phyloP scores from a whole-genome alignment of 2,329 filamentous ascomycete genomes.

The Beauveria brongniartii region DNA sequence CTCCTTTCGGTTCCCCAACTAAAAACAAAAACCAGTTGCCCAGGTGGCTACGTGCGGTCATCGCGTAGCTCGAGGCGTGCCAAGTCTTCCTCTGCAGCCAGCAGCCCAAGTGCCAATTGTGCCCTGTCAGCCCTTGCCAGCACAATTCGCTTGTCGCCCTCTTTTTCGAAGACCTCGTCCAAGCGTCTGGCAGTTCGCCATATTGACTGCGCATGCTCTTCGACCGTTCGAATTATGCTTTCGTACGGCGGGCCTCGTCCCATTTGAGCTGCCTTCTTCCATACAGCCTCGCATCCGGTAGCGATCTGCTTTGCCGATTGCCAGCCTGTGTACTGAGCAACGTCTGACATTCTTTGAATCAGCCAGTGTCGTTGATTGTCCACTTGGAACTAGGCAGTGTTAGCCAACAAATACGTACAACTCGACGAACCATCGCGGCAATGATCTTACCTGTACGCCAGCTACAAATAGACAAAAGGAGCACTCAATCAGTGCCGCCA shows the following conservation, averaged over 20 bases:
- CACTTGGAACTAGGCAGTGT: conserved; percentile 53
- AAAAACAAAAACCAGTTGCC: background rate
- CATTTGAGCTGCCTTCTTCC: conserved; percentile 66
- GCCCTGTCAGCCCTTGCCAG: conserved; percentile 55
- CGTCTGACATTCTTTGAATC: conserved; percentile 63
- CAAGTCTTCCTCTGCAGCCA: conserved; percentile 72
- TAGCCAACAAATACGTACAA: conserved; percentile 10
- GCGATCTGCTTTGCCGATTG: conserved; percentile 76
- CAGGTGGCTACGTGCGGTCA: conserved; percentile 10
- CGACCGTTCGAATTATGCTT: conserved; percentile 23
- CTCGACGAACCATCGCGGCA: background rate
- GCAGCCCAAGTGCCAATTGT: conserved; percentile 69
- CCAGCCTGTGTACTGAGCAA: conserved; percentile 79
- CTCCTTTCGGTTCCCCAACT: background rate
- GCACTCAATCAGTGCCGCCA: conserved; percentile 74
- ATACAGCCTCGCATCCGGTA: conserved; percentile 73
- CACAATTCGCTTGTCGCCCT: conserved; percentile 40
- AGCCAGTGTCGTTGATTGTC: conserved; percentile 68
- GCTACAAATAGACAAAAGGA: conserved; percentile 81
- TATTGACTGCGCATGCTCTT: conserved; percentile 25
- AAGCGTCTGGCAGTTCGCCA: conserved; percentile 44
- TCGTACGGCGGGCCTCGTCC: conserved; percentile 58
- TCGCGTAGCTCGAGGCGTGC: conserved; percentile 50
- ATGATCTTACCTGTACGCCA: conserved; percentile 54
- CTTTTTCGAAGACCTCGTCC: conserved; percentile 40